phyloP scores from a whole-genome alignment of 2,329 filamentous ascomycete genomes.

The Trichophyton simii region DNA sequence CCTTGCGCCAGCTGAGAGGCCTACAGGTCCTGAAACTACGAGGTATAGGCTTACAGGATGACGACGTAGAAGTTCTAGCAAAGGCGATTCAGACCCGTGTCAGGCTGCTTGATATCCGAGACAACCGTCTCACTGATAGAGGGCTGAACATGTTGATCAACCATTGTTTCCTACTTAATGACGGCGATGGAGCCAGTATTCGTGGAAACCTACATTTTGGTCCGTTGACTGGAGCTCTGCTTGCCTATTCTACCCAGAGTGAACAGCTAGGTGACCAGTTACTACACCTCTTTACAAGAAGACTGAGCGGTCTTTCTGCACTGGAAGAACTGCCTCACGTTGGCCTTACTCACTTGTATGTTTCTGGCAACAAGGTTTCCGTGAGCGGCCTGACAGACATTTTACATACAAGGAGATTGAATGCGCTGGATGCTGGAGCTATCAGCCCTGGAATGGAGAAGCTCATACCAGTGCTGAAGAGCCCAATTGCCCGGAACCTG shows the following conservation, averaged over 20 bases:
- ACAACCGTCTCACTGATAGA: constrained; percentile 46
- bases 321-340: constrained; percentile 43
- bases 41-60: constrained; percentile 42
- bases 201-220: constrained; percentile 17
- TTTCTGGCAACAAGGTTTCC: constrained; percentile 44
- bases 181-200: constrained; percentile 16
- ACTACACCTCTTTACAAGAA: constrained; percentile 36
- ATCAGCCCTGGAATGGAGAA: constrained; percentile 43
- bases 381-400: constrained; percentile 44
- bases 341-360: constrained; percentile 49
- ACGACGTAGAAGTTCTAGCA: constrained; percentile 41
- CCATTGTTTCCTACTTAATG: constrained; percentile 34
- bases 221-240: constrained; percentile 25
- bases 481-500: constrained; percentile 36
- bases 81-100: constrained; percentile 41
- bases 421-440: constrained; percentile 45
- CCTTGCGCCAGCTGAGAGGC: constrained; percentile 36
- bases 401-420: constrained; percentile 39
- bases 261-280: constrained; percentile 43
- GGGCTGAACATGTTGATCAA: constrained; percentile 42
- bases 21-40: constrained; percentile 47
- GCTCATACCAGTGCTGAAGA: constrained; percentile 39
- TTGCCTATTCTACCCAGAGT: constrained; percentile 29
- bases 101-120: constrained; percentile 44
- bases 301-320: constrained; percentile 41